Evolutionary conservation across 257 asterid genomes (phyloP).

Genomic region (Jacaranda copaia): DNA sequence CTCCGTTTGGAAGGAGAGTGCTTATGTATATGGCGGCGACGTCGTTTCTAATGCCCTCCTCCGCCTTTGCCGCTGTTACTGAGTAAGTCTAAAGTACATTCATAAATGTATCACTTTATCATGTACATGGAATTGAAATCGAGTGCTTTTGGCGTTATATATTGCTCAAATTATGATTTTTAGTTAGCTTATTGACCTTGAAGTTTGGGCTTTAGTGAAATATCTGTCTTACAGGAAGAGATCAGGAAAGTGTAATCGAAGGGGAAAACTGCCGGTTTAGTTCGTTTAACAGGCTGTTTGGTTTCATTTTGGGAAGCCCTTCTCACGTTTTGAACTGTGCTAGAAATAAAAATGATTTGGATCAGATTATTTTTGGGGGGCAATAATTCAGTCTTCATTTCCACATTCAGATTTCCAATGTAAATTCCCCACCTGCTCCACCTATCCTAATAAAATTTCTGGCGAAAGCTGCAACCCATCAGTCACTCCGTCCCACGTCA

Average conservation of each 20-base stretch:
- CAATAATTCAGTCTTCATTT: no score
- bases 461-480: no score
- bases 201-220: conserved; percentile 40
- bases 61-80: conserved; percentile 40
- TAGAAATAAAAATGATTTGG: no score
- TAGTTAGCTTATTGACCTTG: conserved; percentile 15
- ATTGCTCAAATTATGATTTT: not conserved
- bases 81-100: conserved; percentile 41
- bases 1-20: conserved; percentile 50
- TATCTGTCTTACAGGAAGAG: conserved; percentile 49
- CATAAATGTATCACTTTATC: not conserved
- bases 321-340: no score
- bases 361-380: no score
- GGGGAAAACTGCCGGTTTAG: conserved; percentile 68
- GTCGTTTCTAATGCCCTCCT: conserved; percentile 47
- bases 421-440: no score
- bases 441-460: no score
- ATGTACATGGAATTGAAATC: not conserved
- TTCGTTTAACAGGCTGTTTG: conserved; percentile 48
- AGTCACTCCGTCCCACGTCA: no score
- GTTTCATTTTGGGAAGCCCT: no score
- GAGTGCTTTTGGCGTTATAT: not conserved
- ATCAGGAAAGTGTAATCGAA: conserved; percentile 54
- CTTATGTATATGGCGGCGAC: conserved; percentile 44
- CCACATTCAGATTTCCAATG: no score